Base-by-base conservation (phyloP, 192 early-diverging fungal genomes). In the Umbelopsis sp. region DNA sequence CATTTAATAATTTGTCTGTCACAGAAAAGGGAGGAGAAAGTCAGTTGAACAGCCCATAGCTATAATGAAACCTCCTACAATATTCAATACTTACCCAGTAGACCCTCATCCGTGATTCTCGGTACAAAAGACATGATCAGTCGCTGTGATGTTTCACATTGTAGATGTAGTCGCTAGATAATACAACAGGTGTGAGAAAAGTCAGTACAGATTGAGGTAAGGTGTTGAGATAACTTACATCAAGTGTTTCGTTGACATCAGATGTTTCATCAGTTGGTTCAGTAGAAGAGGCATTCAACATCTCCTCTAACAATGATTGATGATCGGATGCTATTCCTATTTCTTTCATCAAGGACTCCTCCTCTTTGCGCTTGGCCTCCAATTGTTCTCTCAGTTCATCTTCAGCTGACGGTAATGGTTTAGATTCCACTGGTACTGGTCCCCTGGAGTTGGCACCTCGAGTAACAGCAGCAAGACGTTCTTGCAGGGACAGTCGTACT, bases 401-500 rank as follows among this genome's bases (percentile, higher is more conserved):
- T 29, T 43, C 26, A 74, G 56, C 31, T 47, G 45, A 20, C 7
- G 34, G 43, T 41, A 29, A 45, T 21, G 24, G 36, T 0, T 24
- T 45, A 25, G 5, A 11, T 32, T 54, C 43, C 14, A 54, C 36
- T 51, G 56, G 24, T 1, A 47, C 43, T 62, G 45, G 51, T 32
- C 20, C 21, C 22, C 41, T n/a, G 26, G 21, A 22, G 11, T 6
- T 65, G 16, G 66, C 50, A 26, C 62, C 56, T 4, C 45, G 66
- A 21, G 72, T 81, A 16, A 77, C 79, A 6, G 79, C 79, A 8
- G 71, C 75, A 38, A 81, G 70, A n/a, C 79, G 36, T 21, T 81
- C 79, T 65, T 81, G 75, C 21, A 81, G 67, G 17, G 79, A 59
- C 24, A 81, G 34, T 51, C 75, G 22, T 3, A 71, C 71, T 14